Evolutionary conservation across 805 yeast genomes (phyloP).

Genomic region (Kluyveromyces aestuarii): DNA sequence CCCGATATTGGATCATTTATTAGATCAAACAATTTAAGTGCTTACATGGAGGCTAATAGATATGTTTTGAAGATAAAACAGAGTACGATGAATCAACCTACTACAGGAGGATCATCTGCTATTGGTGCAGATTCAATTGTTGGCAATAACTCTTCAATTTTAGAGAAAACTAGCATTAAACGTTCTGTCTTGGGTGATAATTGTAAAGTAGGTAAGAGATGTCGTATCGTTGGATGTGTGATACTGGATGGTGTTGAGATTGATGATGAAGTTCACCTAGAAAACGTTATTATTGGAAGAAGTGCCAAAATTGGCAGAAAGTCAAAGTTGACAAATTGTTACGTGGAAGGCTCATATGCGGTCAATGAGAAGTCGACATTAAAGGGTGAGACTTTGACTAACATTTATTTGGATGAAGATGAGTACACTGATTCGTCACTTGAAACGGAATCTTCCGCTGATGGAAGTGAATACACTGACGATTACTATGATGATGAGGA

Average conservation of each 20-base stretch:
- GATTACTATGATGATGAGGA: constrained; percentile 37
- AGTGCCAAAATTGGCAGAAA: constrained; percentile 55
- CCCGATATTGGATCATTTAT: constrained; percentile 65
- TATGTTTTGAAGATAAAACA: constrained; percentile 52
- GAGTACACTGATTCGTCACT: constrained; percentile 21
- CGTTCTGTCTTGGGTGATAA: constrained; percentile 69
- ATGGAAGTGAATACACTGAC: constrained; percentile 26
- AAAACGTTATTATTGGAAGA: constrained; percentile 80
- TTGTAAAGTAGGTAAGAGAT: constrained; percentile 74
- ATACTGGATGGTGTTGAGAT: constrained; percentile 60
- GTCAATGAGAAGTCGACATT: constrained; percentile 46
- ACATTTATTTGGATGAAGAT: constrained; percentile 20
- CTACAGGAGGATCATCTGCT: constrained; percentile 39
- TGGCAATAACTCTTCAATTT: constrained; percentile 57
- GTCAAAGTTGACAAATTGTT: constrained; percentile 65
- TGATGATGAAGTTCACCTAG: constrained; percentile 67
- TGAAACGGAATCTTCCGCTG: constrained; percentile 28
- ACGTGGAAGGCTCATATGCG: constrained; percentile 70
- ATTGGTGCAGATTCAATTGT: constrained; percentile 83
- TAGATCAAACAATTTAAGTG: constrained; percentile 68
- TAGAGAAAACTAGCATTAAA: constrained; percentile 80
- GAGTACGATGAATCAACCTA: constrained; percentile 11
- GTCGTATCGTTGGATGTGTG: constrained; percentile 82
- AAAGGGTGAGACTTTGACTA: constrained; percentile 52
- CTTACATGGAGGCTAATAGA: constrained; percentile 86